Evolutionary conservation across 192 early-diverging fungal genomes (phyloP).

Genomic region (Linnemannia hyalina): DNA sequence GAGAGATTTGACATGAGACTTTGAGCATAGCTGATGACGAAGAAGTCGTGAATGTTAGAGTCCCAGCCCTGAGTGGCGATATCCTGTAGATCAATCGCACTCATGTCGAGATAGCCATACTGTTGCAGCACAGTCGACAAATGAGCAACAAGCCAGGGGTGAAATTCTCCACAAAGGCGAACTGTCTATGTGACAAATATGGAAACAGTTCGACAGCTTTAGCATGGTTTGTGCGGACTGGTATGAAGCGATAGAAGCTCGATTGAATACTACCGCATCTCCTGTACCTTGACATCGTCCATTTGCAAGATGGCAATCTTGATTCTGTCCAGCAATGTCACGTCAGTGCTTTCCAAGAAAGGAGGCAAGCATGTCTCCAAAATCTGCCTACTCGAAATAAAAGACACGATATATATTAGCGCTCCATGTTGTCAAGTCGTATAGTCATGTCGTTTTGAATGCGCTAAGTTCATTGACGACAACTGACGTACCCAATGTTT

Average conservation of each 20-base stretch:
- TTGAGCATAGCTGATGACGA: conserved; percentile 51
- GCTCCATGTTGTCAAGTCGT: neutral
- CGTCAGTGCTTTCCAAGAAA: conserved; percentile 49
- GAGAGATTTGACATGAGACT: conserved; percentile 43
- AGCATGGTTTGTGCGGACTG: neutral
- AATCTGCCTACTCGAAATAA: conserved; percentile 24
- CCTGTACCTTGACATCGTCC: conserved; percentile 59
- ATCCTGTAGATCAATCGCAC: conserved; percentile 57
- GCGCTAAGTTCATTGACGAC: too few relatives aligned
- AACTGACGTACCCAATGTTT: conserved; percentile 26
- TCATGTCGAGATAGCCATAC: conserved; percentile 60
- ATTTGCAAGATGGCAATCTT: conserved; percentile 54
- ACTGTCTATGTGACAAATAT: conserved; percentile 22
- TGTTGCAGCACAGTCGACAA: conserved; percentile 61
- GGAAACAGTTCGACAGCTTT: neutral
- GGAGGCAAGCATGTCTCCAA: conserved; percentile 31
- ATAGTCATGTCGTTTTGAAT: neutral
- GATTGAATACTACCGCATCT: neutral
- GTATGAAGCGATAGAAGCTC: neutral
- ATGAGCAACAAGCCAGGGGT: conserved; percentile 75
- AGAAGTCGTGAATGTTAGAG: conserved; percentile 58
- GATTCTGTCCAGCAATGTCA: conserved; percentile 55
- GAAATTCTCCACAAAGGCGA: conserved; percentile 39
- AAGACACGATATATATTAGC: neutral
- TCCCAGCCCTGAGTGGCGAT: conserved; percentile 19